Evolutionary conservation across 1,284 basidiomycete species (phyloP), one percentile per base, ranked within the genome.

Genomic region (Amylostereum chailletii): DNA sequence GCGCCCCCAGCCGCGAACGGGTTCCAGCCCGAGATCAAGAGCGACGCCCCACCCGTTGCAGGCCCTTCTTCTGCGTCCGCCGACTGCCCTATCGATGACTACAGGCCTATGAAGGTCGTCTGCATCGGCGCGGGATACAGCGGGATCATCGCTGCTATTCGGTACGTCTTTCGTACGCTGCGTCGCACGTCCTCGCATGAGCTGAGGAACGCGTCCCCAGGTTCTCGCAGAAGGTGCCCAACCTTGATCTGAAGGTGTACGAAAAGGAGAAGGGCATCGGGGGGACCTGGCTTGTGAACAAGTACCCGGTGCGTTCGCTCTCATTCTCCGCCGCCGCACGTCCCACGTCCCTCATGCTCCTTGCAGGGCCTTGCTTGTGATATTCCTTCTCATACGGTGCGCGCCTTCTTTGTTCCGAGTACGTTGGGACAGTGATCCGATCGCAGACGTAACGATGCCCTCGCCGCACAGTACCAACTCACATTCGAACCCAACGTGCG

Each of bases 261-360:
- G 81, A 84, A 46, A 76, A 77, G 53, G 74, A 75, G 51, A 65
- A 69, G 3, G 77, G 74, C 1, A 65, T 84, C 19, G 81, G 81
- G 10, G 81, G 81, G 3, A 75, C 79, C 1, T 83, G 81, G 81
- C 67, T 59, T 54, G 59, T 61, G 34, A 71, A 70, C 48, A 63
- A 57, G 45, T 71, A 71, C 48, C 68, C 70, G 27, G 59, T 61
- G 41, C 47, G 40, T 3, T 19, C 19, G 19, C 19, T 19, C 19
- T 19, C 19, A 19, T 19, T 19, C 19, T 19, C 19, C 19, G 19
- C 19, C 19, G 19, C 19, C 19, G 19, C 19, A 31, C 34, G n/a
- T 19, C 27, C 5, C 6, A 9, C 34, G 2, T 43, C 11, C 7
- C 9, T 38, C 9, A 41, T 33, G 30, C 11, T 11, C 19, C 5